These are phyloP conservation scores for Saturnispora sanitii DNA, from an alignment of 805 yeast species.

Conservation along the genomic window DNA sequence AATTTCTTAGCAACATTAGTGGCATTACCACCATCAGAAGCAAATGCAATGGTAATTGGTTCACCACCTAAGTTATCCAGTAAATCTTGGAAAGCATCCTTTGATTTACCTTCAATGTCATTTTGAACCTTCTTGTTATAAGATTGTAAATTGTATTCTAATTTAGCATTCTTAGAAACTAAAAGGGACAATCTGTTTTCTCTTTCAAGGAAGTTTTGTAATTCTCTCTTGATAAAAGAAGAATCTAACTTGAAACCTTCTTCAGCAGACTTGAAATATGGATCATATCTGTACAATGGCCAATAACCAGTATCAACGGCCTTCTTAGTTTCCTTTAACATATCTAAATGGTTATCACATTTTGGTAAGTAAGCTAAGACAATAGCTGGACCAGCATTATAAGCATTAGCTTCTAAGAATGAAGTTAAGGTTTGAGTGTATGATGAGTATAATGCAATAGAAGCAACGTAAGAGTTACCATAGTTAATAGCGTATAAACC, in stretches of 20 bases:
- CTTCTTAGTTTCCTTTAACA: slow-evolving; percentile 75
- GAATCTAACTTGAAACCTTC: slow-evolving; percentile 78
- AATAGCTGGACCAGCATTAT: slow-evolving; percentile 74
- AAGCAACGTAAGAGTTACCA: slow-evolving; percentile 83
- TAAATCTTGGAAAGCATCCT: slow-evolving; percentile 64
- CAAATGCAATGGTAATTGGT: slow-evolving; percentile 76
- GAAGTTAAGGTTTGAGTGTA: slow-evolving; percentile 90
- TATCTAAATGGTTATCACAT: slow-evolving; percentile 48
- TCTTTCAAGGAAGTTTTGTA: slow-evolving; percentile 74
- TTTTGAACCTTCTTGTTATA: slow-evolving; percentile 51
- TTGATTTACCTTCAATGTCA: slow-evolving; percentile 45
- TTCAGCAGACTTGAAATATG: slow-evolving; percentile 36
- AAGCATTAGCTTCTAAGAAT: slow-evolving; percentile 78
- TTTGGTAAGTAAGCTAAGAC: slow-evolving; percentile 89
- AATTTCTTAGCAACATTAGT: slow-evolving; percentile 71
- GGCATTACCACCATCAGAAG: slow-evolving; percentile 90
- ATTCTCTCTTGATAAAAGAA: slow-evolving; percentile 63
- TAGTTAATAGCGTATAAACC: slow-evolving; percentile 93
- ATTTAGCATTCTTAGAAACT: slow-evolving; percentile 58
- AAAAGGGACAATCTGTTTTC: slow-evolving; percentile 80
- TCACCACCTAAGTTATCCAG: slow-evolving; percentile 88
- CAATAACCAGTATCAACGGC: slow-evolving; percentile 94
- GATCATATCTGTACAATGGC: slow-evolving; percentile 88
- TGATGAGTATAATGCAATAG: slow-evolving; percentile 87
- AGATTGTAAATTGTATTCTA: slow-evolving; percentile 69